Evolutionary conservation across 2,329 filamentous ascomycete species (phyloP).

Genomic region (Aspergillus sp.): DNA sequence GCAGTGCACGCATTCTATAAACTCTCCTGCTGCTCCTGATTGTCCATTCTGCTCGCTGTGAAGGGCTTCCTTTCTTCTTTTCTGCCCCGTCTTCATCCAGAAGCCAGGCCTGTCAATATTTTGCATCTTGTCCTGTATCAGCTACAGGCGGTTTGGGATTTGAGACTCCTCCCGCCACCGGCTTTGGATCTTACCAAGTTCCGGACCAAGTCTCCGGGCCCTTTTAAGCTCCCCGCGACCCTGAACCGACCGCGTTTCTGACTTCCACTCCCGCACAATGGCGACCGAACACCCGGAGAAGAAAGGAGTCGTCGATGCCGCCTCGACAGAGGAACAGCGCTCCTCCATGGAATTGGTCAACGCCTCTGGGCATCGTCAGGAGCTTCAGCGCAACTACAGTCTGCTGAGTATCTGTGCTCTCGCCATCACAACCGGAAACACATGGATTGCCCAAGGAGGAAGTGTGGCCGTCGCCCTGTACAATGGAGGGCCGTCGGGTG

Average conservation of each 20-base stretch:
- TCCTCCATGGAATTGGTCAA: slow-evolving; percentile 57
- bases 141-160: no score
- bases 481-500: slow-evolving; percentile 66
- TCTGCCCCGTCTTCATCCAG: neutral
- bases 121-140: neutral
- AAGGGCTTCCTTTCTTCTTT: neutral
- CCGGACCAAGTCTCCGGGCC: slow-evolving; percentile 1
- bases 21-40: slow-evolving; percentile 12
- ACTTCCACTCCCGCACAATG: slow-evolving; percentile 19
- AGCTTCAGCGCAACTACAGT: slow-evolving; percentile 66
- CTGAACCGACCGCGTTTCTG: neutral
- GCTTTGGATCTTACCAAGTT: slow-evolving; percentile 1
- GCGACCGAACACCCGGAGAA: slow-evolving; percentile 29
- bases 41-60: slow-evolving; percentile 7
- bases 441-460: slow-evolving; percentile 67
- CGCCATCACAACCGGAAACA: slow-evolving; percentile 67
- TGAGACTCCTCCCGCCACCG: neutral
- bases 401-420: slow-evolving; percentile 63
- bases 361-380: slow-evolving; percentile 66
- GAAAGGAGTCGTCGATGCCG: slow-evolving; percentile 25
- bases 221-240: neutral
- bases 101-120: neutral
- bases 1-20: slow-evolving; percentile 17
- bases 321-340: slow-evolving; percentile 30
- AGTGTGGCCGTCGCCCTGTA: slow-evolving; percentile 61